Percentiles rank a stretch among this genome's conserved stretches.
Evolutionary conservation across 1,139 yeast genomes (phyloP).

Genomic region (Debaryomyces sp.): DNA sequence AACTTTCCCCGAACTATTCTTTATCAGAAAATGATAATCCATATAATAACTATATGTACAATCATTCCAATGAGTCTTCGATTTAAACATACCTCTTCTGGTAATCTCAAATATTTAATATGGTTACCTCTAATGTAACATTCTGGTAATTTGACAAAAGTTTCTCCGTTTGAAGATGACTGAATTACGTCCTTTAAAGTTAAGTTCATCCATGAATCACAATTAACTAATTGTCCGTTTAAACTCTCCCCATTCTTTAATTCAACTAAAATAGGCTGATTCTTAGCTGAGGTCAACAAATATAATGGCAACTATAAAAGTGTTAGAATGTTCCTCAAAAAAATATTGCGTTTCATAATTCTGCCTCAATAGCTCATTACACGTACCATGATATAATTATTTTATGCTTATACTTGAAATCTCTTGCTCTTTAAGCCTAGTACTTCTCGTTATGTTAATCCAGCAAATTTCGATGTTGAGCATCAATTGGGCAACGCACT

Average conservation of each 20-base stretch:
- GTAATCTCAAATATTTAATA: conserved; percentile 50
- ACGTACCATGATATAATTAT: conserved; percentile 2
- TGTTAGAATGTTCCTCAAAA: conserved; percentile 20
- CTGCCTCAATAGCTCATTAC: neutral
- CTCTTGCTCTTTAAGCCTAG: neutral
- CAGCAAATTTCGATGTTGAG: conserved; percentile 6
- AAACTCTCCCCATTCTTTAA: conserved; percentile 90
- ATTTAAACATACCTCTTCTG: conserved; percentile 33
- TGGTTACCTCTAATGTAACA: conserved; percentile 86
- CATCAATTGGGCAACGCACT: neutral
- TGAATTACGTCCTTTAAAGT: conserved; percentile 80
- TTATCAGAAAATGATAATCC: neutral
- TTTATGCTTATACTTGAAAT: neutral
- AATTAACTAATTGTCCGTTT: conserved; percentile 81
- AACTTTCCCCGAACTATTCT: neutral
- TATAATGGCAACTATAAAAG: conserved; percentile 75
- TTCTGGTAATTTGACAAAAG: conserved; percentile 70
- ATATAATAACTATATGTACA: neutral
- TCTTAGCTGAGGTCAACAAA: conserved; percentile 87
- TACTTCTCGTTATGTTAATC: neutral
- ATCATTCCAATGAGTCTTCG: neutral
- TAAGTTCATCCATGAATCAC: conserved; percentile 96
- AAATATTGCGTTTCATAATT: neutral
- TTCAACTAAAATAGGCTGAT: conserved; percentile 86
- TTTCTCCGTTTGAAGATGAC: conserved; percentile 68